Base-by-base conservation (phyloP, 805 yeast genomes). In the Schwanniomyces sp. region DNA sequence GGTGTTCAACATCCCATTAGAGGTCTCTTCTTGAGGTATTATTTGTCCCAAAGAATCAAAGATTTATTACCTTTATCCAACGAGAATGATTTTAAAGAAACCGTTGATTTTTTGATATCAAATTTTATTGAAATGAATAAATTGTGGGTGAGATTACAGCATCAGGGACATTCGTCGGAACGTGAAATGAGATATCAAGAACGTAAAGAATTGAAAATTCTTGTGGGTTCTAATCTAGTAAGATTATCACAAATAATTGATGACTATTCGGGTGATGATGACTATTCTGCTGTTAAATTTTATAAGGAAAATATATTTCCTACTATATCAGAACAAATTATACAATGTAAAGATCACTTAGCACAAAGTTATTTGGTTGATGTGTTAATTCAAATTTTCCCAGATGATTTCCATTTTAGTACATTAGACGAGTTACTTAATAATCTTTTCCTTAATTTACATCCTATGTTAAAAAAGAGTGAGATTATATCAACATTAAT, bases 51-150 rank as follows among this genome's bases (percentile, higher is more conserved):
- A 63, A 74, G 91, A 55, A 86, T 89, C 12, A 86, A 91, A 50
- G 84, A 82, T 59, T 68, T 80, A 52, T 65, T 85, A 48, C 87
- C 88, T 7, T 52, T 73, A 42, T 46, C 56, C 9, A 63, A 53
- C 29, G 57, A 54, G 26, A 61, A 34, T 55, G 80, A 79, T 54
- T 70, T 85, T 42, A 71, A 78, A 41, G 91, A 86, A 52, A 82
- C 91, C 2, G 86, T 90, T 37, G 82, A 84, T 48, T 92, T 91
- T 60, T 80, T 91, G 30, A 77, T 89, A 44, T 81, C 88, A 16
- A 94, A 94, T 64, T 94, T 94, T 64, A 84, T 92, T 48, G 99
- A 94, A 64, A 94, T 94, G 99, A 94, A 94, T 72, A 94, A 94
- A 66, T 75, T 94, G 41, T 94, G 99, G 99, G 98, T 94, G 4